Evolutionary conservation across 805 yeast genomes (phyloP), one percentile per base, ranked within the genome.

Genomic region (Scheffersomyces coipomensis): DNA sequence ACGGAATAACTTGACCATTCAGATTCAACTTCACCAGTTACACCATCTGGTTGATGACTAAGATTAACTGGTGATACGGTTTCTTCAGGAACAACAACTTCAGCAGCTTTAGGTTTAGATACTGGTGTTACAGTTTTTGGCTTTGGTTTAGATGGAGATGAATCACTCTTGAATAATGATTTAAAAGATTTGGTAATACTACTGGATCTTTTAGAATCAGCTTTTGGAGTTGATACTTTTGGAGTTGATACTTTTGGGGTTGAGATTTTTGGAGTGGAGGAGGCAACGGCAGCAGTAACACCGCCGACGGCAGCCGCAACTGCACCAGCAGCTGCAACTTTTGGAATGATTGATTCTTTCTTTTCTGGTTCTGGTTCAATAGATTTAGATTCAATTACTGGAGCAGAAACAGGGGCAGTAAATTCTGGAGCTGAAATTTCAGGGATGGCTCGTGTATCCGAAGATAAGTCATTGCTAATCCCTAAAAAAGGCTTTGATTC

Each of bases 381-480:
- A n/a, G 40, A 15, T 24, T 24, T 12, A 7, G 27, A 12, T 24
- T 24, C 27, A 24, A 24, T 5, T 24, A 10, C 12, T 10, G 27
- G 27, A 5, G 27, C 7, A 24, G 27, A 7, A 24, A 24, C 27
- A 24, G 5, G 7, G 7, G 7, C 12, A n/a, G n/a, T n/a, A n/a
- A n/a, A n/a, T n/a, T n/a, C n/a, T n/a, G 16, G 3, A 19, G 16
- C 26, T 11, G 29, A 15, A 15, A 27, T n/a, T 25, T 38, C 36
- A 21, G 34, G 37, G 33, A 31, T 37, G 47, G 52, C 52, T 56
- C 58, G 50, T 45, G 47, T 48, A 42, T 42, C 55, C 38, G 51
- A 15, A 25, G 58, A 56, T 38, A 55, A 57, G 37, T 62, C 71
- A 51, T 56, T 52, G 60, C 65, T 60, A 18, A 47, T 51, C 19